Base-by-base conservation (phyloP, 192 early-diverging fungal species). In the Backusella luteola region DNA sequence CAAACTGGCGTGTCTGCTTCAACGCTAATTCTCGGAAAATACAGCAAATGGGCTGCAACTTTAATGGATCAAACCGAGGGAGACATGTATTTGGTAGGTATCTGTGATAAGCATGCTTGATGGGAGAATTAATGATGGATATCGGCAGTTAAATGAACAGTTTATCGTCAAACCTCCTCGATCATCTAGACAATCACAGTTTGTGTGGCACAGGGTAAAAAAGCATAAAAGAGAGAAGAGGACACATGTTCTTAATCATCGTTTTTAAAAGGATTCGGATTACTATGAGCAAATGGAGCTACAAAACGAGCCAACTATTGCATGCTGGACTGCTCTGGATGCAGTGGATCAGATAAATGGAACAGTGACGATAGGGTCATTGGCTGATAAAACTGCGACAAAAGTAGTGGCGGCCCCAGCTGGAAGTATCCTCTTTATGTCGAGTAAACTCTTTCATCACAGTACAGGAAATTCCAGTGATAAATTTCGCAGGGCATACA, bases 161-260 rank as follows among this genome's bases (percentile, higher is more conserved):
- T 84, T 78, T 75, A 84, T 84, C 34, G 67, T 84, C 14, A 84
- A 84, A 75, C 82, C 82, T 29, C 82, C 82, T 14, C 52, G 12
- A 12, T 72, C 78, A 41, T 34, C 52, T 1, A 42, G 63, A 17
- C 44, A 56, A 12, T 74, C 82, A 29, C 46, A 59, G 17, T 84
- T 84, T 73, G 68, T 15, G 49, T 84, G 82, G 82, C 82, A 84
- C 29, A 69, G 52, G 42, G 82, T 83, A 80, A 77, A 34, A 26
- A 38, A 69, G 32, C 2, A 3, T 32, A 39, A 23, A 21, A 3
- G 11, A 69, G 38, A 23, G 21, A 36, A 69, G 6, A n/a, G 21
- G 19, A 19, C 19, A 38, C 1, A 12, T 69, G 19, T 38, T 36
- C 38, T 19, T n/a, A 26, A 21, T 17, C 44, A 26, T 32, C 32